Percentiles rank a stretch among this genome's conserved stretches.
Evolutionary conservation across 192 early-diverging fungal genomes (phyloP).

Genomic region (Piromyces finnis): DNA sequence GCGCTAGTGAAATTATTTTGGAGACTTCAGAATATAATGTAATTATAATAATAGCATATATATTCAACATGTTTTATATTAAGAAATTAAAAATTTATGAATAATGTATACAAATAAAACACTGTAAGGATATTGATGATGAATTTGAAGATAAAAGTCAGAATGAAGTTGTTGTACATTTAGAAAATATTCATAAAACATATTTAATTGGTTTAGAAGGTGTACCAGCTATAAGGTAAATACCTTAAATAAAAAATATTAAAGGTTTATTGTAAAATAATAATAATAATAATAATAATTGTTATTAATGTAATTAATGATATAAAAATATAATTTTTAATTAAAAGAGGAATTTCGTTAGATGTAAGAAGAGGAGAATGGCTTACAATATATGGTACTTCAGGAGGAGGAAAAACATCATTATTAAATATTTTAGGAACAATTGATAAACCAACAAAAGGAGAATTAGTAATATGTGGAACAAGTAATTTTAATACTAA

Average conservation of each 20-base stretch:
- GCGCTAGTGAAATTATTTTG: background rate
- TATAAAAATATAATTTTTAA: too few relatives aligned
- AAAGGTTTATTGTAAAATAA: too few relatives aligned
- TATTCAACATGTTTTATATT: too few relatives aligned
- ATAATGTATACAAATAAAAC: too few relatives aligned
- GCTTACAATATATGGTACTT: constrained; percentile 12
- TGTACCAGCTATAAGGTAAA: constrained; percentile 10
- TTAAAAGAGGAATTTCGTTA: constrained; percentile 6
- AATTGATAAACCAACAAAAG: constrained; percentile 16
- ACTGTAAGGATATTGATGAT: background rate
- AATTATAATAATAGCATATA: too few relatives aligned
- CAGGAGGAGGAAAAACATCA: constrained; percentile 10
- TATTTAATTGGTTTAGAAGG: constrained; percentile 13
- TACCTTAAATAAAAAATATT: too few relatives aligned
- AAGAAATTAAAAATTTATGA: too few relatives aligned
- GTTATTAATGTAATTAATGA: too few relatives aligned
- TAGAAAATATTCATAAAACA: constrained; percentile 14
- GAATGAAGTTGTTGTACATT: constrained; percentile 5
- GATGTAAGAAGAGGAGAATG: constrained; percentile 10
- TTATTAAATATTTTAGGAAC: constrained; percentile 13
- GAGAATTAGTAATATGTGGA: constrained; percentile 9
- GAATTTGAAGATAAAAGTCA: background rate
- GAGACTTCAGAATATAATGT: background rate
- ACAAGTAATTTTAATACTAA: background rate
- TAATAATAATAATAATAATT: too few relatives aligned